Base-by-base conservation (phyloP, 306 rosid species). In the Lotus japonicus region DNA sequence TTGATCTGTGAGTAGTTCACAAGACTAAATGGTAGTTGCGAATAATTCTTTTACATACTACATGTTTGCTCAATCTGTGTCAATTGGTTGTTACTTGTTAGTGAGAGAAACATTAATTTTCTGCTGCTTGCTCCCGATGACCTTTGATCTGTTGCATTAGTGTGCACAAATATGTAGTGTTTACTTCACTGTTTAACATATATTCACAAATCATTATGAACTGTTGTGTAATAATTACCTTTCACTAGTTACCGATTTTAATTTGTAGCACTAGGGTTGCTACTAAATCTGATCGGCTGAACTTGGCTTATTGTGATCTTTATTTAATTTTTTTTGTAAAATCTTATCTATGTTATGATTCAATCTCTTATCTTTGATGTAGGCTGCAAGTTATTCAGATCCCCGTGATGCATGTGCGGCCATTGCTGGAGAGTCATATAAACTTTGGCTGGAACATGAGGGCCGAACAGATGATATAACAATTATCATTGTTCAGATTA, bases 401-500 rank as follows among this genome's bases (percentile, higher is more conserved):
- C 95, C 99, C 18, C 95, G 97, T 16, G 99, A 95, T 78, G 99
- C 97, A n/a, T 95, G 99, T 76, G 86, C 96, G 57, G 89, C 96
- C 59, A 90, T 95, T 71, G 92, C 96, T 65, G 99, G 96, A 77
- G 97, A 95, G 74, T 88, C 99, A 41, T 95, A 95, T 70, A 95
- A 88, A 70, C 48, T 82, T 63, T 95, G 99, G 99, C 68, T 95
- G 80, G 96, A 85, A 49, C 88, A 88, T 26, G 99, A 95, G 64
- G 83, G 69, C 68, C 95, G 97, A 65, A 95, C 99, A 14, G 99
- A 95, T 73, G 99, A 95, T 81, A 95, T 95, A 73, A 90, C 99
- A 5, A 90, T 95, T 58, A 87, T 90, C 83, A 75, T 90, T 36
- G 92, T 87, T 70, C 97, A 90, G 81, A 81, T 95, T 85, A 95